Percentiles rank a stretch among this genome's conserved stretches.
Conservation (phyloP, 495 filamentous ascomycete genomes). For the Neurospora intermedia region DNA sequence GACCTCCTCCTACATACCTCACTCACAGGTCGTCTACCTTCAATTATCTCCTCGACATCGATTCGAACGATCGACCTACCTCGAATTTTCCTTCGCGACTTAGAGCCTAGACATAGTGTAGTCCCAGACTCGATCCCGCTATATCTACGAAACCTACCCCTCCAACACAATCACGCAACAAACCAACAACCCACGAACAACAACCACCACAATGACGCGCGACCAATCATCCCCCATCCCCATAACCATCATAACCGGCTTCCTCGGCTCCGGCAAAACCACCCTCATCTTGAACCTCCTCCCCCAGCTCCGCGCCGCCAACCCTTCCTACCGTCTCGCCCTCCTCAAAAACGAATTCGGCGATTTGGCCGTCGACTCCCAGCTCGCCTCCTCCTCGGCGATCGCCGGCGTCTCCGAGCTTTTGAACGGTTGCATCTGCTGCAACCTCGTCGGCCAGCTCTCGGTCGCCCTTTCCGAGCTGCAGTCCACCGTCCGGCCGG, state of each 20-base stretch:
- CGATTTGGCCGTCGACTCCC: constrained; percentile 84
- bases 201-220: not conserved
- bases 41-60: not conserved
- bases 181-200: not conserved
- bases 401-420: constrained; percentile 88
- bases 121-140: no score
- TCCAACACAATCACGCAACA: not conserved
- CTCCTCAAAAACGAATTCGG: constrained; percentile 98
- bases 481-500: constrained; percentile 44
- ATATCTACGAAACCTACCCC: not conserved
- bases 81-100: no score
- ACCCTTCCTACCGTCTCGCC: constrained; percentile 69
- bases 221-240: constrained; percentile 60
- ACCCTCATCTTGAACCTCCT: constrained; percentile 84
- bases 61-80: not conserved
- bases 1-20: not conserved
- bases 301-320: constrained; percentile 62
- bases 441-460: constrained; percentile 90
- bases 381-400: constrained; percentile 67
- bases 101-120: no score
- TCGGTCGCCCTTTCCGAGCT: constrained; percentile 68
- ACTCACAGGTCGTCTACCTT: not conserved
- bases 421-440: constrained; percentile 95
- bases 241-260: constrained; percentile 90
- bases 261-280: constrained; percentile 89